A percentile compares a stretch with the other conserved stretches of the same genome.
phyloP scores from a whole-genome alignment of 768 basidiomycete genomes.

The Phanerodontia chrysosporium region DNA sequence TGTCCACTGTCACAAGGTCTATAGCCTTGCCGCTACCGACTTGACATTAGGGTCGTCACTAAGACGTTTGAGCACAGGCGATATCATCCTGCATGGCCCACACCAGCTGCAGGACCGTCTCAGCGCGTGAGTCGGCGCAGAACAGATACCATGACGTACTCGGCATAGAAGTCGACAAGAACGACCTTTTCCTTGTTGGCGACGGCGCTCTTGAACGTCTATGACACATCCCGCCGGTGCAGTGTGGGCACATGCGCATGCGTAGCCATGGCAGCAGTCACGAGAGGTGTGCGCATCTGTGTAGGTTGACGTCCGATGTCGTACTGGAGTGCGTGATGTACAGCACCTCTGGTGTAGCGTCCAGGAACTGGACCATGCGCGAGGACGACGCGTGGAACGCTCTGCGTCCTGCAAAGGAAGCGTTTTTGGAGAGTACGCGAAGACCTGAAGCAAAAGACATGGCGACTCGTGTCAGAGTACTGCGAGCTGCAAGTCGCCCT shows the following conservation, averaged over 20 bases:
- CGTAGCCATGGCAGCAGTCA: slow-evolving; percentile 1
- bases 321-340: neutral
- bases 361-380: slow-evolving; percentile 38
- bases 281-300: neutral
- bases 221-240: neutral
- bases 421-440: neutral
- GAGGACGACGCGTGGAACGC: slow-evolving; percentile 40
- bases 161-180: slow-evolving; percentile 78
- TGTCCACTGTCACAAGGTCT: slow-evolving; percentile 72
- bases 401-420: slow-evolving; percentile 9
- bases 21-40: slow-evolving; percentile 53
- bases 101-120: slow-evolving; percentile 57
- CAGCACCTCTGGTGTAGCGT: slow-evolving; percentile 42
- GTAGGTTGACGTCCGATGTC: neutral
- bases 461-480: neutral
- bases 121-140: neutral
- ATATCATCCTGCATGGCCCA: slow-evolving; percentile 66
- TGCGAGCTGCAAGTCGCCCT: neutral
- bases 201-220: slow-evolving; percentile 34
- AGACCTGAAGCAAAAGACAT: neutral
- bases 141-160: slow-evolving; percentile 42
- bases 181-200: slow-evolving; percentile 47
- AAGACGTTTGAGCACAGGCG: slow-evolving; percentile 64
- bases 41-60: slow-evolving; percentile 39
- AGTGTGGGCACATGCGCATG: too few relatives aligned